These are phyloP conservation scores for Moringa oleifera DNA, from an alignment of 345 rosid species.

Conservation along the genomic window DNA sequence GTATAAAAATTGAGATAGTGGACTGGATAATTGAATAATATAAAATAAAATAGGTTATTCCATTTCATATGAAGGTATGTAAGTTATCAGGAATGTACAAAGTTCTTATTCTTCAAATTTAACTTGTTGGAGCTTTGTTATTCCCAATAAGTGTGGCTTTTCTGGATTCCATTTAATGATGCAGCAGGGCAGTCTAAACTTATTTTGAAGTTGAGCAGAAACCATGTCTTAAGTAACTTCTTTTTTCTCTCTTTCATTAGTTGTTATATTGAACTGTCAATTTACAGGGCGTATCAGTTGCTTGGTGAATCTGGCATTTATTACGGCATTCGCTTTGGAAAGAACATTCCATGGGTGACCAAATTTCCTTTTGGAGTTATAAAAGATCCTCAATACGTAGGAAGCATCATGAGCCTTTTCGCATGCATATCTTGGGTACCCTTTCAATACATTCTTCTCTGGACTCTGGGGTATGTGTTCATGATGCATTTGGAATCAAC, in stretches of 20 bases:
- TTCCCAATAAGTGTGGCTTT: neutral
- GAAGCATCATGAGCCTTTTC: slow-evolving; percentile 75
- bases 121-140: no score
- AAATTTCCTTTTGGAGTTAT: slow-evolving; percentile 86
- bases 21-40: no score
- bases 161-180: neutral
- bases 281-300: slow-evolving; percentile 74
- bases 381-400: slow-evolving; percentile 88
- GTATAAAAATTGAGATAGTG: no score
- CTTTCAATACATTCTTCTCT: slow-evolving; percentile 66
- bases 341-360: slow-evolving; percentile 75
- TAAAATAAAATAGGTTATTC: no score
- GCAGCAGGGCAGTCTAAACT: neutral
- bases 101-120: no score
- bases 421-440: slow-evolving; percentile 80
- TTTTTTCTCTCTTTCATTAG: slow-evolving; percentile 4
- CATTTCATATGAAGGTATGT: no score
- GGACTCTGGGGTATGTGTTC: slow-evolving; percentile 70
- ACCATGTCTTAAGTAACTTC: neutral
- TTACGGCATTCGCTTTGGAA: slow-evolving; percentile 84
- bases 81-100: no score
- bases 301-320: slow-evolving; percentile 92
- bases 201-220: neutral
- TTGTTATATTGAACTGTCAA: slow-evolving; percentile 2
- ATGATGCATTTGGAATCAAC: slow-evolving; percentile 61